phyloP scores from a whole-genome alignment of 1,284 basidiomycete genomes.

The Ceratobasidium papillatum region DNA sequence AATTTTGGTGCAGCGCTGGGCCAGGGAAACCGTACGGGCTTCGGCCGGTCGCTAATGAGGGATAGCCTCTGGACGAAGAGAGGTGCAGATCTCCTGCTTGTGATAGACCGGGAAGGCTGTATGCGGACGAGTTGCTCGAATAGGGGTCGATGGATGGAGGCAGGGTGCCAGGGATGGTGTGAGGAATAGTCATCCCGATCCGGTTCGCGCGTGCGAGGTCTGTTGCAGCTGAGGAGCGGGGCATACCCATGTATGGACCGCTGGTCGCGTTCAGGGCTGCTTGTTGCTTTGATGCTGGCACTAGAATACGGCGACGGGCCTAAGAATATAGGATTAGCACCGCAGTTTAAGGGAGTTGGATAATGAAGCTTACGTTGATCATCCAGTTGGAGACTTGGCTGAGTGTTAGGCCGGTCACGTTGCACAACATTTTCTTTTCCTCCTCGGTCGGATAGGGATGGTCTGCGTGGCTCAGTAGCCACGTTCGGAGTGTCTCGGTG shows the following conservation, averaged over 20 bases:
- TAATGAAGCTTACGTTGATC: slow-evolving; percentile 75
- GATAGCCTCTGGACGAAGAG: slow-evolving; percentile 12
- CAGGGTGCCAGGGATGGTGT: neutral
- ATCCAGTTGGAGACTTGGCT: slow-evolving; percentile 91
- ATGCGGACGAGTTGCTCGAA: neutral
- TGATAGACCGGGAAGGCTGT: slow-evolving; percentile 24
- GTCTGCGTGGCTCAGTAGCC: slow-evolving; percentile 87
- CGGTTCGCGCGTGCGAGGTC: slow-evolving; percentile 32
- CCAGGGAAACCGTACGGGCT: neutral
- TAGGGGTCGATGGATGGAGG: slow-evolving; percentile 21
- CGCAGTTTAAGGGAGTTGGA: slow-evolving; percentile 33
- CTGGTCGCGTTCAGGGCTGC: slow-evolving; percentile 62
- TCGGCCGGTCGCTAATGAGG: neutral
- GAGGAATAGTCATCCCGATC: slow-evolving; percentile 8
- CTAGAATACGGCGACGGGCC: slow-evolving; percentile 82
- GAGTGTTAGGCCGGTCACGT: slow-evolving; percentile 85
- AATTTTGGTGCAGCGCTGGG: slow-evolving; percentile 2
- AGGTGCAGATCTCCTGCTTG: slow-evolving; percentile 20
- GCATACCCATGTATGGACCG: slow-evolving; percentile 25
- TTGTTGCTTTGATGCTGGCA: slow-evolving; percentile 72
- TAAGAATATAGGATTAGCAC: slow-evolving; percentile 49
- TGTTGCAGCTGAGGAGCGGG: slow-evolving; percentile 22
- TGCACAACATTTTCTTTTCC: slow-evolving; percentile 88
- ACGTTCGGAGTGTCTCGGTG: slow-evolving; percentile 88
- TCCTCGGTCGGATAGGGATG: slow-evolving; percentile 91